A percentile compares a stretch with the other conserved stretches of the same genome.
Conservation (phyloP, 371 early-diverging fungal genomes). For the Mycotypha africana region DNA sequence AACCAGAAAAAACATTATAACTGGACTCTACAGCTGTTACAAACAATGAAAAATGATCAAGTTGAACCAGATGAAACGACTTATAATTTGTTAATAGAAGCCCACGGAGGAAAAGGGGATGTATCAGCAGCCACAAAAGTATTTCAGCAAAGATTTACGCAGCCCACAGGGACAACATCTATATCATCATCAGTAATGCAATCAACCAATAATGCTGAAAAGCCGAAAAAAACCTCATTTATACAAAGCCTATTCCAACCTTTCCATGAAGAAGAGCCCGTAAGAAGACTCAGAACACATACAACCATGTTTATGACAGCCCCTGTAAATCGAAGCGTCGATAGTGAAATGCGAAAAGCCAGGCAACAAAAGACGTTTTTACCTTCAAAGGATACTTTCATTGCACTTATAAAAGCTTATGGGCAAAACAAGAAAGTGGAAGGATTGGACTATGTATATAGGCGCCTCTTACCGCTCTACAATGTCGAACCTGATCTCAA, state of each 20-base stretch:
- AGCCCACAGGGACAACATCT: no score
- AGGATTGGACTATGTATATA: constrained; percentile 19
- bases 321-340: neutral
- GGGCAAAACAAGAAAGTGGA: constrained; percentile 23
- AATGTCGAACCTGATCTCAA: constrained; percentile 13
- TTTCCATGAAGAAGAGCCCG: neutral
- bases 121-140: constrained; percentile 24
- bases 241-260: constrained; percentile 3
- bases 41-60: constrained; percentile 12
- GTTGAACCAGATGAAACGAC: constrained; percentile 28
- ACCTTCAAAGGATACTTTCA: constrained; percentile 24
- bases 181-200: no score
- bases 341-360: no score
- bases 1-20: constrained; percentile 18
- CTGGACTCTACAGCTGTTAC: constrained; percentile 21
- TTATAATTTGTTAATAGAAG: constrained; percentile 34
- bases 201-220: neutral
- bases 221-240: neutral
- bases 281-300: neutral
- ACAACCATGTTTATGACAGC: constrained; percentile 2
- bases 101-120: constrained; percentile 31
- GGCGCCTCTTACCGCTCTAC: constrained; percentile 21
- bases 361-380: neutral
- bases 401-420: constrained; percentile 32
- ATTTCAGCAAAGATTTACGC: constrained; percentile 19